Evolutionary conservation across 345 rosid species (phyloP).

Genomic region (Salix suchowensis): DNA sequence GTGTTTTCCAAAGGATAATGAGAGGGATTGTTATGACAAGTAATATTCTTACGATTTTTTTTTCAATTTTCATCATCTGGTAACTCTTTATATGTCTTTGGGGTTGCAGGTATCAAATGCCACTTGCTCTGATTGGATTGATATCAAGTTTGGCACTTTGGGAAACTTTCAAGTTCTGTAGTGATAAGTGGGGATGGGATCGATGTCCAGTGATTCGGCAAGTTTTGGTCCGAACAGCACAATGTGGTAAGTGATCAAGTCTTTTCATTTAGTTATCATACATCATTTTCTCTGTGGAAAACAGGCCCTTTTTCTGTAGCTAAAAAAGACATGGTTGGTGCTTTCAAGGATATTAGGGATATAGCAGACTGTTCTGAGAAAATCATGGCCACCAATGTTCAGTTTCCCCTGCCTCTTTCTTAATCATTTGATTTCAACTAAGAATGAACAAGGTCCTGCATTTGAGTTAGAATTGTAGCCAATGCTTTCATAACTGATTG

Average conservation of each 20-base stretch:
- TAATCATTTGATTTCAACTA: background rate
- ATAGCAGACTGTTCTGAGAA: too few species aligned
- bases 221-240: conserved; percentile 55
- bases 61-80: background rate
- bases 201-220: conserved; percentile 45
- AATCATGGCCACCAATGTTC: background rate
- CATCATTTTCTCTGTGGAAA: background rate
- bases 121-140: conserved; percentile 78
- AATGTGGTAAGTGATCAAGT: conserved; percentile 55
- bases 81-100: background rate
- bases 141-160: conserved; percentile 77
- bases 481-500: background rate
- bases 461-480: background rate
- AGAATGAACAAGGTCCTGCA: background rate
- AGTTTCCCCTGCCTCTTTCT: background rate
- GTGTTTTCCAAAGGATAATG: background rate
- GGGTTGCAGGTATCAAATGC: conserved; percentile 79
- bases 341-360: background rate
- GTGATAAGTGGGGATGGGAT: conserved; percentile 64
- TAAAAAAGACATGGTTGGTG: background rate
- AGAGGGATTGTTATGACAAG: background rate
- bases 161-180: conserved; percentile 73
- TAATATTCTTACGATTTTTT: background rate
- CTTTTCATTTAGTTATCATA: background rate
- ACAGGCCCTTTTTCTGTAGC: background rate